Evolutionary conservation across 441 rosid species (phyloP).

Genomic region (Metrosideros polymorpha): DNA sequence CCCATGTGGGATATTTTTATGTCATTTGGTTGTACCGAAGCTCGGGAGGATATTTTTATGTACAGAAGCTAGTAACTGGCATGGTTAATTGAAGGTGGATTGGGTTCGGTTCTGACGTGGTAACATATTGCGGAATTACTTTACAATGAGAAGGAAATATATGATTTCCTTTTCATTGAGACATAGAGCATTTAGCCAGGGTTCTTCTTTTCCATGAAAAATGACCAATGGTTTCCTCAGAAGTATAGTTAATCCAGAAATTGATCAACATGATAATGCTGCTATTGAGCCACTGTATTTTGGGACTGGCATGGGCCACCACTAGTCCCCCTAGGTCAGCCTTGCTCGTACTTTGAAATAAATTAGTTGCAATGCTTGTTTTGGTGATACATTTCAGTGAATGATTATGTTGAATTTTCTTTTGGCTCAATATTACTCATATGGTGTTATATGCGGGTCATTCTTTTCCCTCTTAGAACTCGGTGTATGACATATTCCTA

Average conservation of each 20-base stretch:
- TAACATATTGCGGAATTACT: neutral
- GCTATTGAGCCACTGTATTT: neutral
- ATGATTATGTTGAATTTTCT: neutral
- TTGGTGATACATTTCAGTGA: neutral
- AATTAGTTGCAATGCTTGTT: neutral
- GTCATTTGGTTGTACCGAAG: neutral
- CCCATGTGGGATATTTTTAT: neutral
- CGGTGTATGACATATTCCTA: neutral
- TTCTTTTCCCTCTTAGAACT: neutral
- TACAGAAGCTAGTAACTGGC: neutral
- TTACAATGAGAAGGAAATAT: neutral
- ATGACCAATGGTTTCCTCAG: neutral
- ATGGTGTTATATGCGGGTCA: neutral
- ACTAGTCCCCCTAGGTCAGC: neutral
- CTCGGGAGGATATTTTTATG: neutral
- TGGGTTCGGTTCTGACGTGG: neutral
- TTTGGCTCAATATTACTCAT: neutral
- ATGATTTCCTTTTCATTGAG: neutral
- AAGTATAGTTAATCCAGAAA: neutral
- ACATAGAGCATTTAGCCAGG: neutral
- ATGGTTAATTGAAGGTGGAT: neutral
- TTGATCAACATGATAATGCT: neutral
- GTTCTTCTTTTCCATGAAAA: neutral
- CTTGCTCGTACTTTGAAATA: neutral
- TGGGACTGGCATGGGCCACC: neutral